Base-by-base conservation (phyloP, 2,329 filamentous ascomycete species). In the Aspergillus ochraceus region DNA sequence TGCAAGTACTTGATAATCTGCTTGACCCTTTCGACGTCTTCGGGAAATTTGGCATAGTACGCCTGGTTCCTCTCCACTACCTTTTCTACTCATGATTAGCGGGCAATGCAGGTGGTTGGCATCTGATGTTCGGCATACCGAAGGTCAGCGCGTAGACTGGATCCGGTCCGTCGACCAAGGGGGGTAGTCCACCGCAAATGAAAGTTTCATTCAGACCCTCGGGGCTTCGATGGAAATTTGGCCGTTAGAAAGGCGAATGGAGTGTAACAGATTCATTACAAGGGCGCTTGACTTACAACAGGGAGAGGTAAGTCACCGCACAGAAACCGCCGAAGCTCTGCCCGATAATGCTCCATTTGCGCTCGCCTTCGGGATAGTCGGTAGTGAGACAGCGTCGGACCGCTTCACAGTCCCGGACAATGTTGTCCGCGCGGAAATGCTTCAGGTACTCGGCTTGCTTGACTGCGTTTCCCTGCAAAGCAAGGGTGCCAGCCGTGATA, bases 311-410 rank as follows among this genome's bases (percentile, higher is more conserved):
- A 8, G 90, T 94, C 36, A 92, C 81, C 52, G 83, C 84, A 70
- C 92, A 91, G 75, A 97, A 97, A 1, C 94, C 94, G 45, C 94
- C 94, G 74, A 96, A 98, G 17, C 89, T 93, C 77, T 97, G 94
- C 9, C 94, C 94, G 63, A 96, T 89, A 30, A 95, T 84, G 59
- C 88, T 90, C 94, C 93, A 97, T 72, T 88, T 88, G 73, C 87
- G 85, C 71, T 90, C 87, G 52, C 89, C 85, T 22, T 84, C 80
- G 0, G 90, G 87, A 68, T 87, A 90, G 54, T 88, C 86, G 5
- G 81, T 79, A 0, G 90, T 95, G 56, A 98, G 80, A 45, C 84
- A 88, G 68, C 87, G 84, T 5, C 94, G 86, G 32, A 98, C 86
- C 4, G 93, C 92, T 73, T 98, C 94, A 64, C 90, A 91, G 70